phyloP scores from a whole-genome alignment of 805 yeast genomes.

The Cyberlindnera subsufficiens region DNA sequence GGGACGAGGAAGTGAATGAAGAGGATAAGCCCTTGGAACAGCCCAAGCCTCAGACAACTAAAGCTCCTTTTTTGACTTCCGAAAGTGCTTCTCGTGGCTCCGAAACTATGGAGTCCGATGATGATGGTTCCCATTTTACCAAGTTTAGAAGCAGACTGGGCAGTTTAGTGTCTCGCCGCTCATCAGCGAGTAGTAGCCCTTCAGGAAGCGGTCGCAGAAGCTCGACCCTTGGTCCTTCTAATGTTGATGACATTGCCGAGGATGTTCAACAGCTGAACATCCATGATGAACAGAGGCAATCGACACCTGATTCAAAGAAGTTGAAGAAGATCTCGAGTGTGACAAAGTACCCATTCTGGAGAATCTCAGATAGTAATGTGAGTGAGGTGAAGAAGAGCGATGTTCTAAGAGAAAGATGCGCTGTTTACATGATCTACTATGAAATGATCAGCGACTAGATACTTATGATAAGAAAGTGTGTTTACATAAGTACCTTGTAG shows the following conservation, averaged over 20 bases:
- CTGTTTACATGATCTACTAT: constrained; percentile 83
- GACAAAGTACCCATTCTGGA: constrained; percentile 68
- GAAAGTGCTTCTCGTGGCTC: constrained; percentile 15
- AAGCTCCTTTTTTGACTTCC: not conserved
- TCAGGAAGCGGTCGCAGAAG: constrained; percentile 8
- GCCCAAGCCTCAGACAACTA: not conserved
- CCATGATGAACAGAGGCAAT: not conserved
- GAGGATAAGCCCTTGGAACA: constrained; percentile 3
- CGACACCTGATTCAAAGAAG: constrained; percentile 16
- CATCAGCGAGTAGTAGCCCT: constrained; percentile 11
- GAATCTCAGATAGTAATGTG: constrained; percentile 71
- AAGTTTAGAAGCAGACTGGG: constrained; percentile 20
- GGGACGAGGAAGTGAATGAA: constrained; percentile 11
- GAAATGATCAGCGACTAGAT: constrained; percentile 32
- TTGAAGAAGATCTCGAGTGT: constrained; percentile 52
- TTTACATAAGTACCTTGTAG: not conserved
- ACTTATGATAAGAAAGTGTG: not conserved
- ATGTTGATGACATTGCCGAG: constrained; percentile 2
- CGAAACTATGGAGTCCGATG: constrained; percentile 12
- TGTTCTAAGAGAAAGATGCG: constrained; percentile 62
- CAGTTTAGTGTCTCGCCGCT: constrained; percentile 19
- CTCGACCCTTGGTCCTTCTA: constrained; percentile 3
- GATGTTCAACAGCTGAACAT: constrained; percentile 3
- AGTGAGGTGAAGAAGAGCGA: constrained; percentile 53
- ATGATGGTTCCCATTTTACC: constrained; percentile 16